phyloP scores from a whole-genome alignment of 352 stramenopile genomes.

The Pythium utonaiense region DNA sequence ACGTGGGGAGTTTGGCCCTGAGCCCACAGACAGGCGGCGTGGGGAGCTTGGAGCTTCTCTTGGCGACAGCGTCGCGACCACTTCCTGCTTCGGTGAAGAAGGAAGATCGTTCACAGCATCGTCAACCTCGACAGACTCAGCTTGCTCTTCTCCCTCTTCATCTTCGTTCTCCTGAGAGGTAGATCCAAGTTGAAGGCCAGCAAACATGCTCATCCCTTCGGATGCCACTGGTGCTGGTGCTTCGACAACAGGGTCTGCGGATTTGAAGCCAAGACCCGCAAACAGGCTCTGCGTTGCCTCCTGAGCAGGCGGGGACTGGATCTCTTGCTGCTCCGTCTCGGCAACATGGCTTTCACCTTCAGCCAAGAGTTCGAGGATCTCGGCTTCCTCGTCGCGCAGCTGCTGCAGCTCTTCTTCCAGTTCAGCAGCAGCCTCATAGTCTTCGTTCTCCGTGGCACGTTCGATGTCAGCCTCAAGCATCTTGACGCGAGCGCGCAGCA shows the following conservation, averaged over 20 bases:
- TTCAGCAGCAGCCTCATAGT: slow-evolving; percentile 54
- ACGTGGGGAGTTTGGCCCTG: slow-evolving; percentile 17
- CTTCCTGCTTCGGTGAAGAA: not conserved
- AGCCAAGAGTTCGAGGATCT: slow-evolving; percentile 35
- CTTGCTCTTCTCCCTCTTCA: not conserved
- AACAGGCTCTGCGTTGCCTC: slow-evolving; percentile 12
- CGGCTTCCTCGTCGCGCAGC: slow-evolving; percentile 48
- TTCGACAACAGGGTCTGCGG: not conserved
- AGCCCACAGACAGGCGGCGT: slow-evolving; percentile 13
- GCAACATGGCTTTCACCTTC: slow-evolving; percentile 18
- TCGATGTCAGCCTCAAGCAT: slow-evolving; percentile 69
- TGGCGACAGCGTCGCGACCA: not conserved
- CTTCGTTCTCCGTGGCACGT: slow-evolving; percentile 59
- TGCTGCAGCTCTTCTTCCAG: slow-evolving; percentile 65
- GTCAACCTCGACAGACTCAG: not conserved
- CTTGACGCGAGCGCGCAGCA: slow-evolving; percentile 41
- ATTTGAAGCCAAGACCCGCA: slow-evolving; percentile 9
- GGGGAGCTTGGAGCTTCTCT: slow-evolving; percentile 14
- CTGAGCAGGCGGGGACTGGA: not conserved
- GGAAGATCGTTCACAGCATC: not conserved
- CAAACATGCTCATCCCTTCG: slow-evolving; percentile 15
- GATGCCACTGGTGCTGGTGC: not conserved
- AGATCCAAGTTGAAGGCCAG: slow-evolving; percentile 14
- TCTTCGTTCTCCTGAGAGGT: not conserved
- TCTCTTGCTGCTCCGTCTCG: not conserved